phyloP scores from a whole-genome alignment of 176 grass and related monocot species.

The Musa schizocarpa region DNA sequence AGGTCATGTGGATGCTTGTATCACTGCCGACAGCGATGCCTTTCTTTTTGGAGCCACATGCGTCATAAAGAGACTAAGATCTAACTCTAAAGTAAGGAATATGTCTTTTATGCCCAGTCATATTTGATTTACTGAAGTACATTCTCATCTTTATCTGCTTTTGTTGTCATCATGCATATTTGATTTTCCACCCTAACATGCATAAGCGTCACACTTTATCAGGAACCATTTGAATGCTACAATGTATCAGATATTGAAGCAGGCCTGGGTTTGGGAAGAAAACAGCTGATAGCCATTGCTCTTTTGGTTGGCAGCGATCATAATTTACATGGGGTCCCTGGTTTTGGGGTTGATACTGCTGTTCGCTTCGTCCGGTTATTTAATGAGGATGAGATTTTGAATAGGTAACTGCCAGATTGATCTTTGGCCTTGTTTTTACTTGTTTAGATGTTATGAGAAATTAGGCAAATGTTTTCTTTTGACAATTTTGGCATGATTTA shows the following conservation, averaged over 20 bases:
- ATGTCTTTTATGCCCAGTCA: constrained; percentile 1
- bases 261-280: constrained; percentile 80
- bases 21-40: constrained; percentile 86
- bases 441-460: constrained; percentile 5
- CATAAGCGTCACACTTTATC: constrained; percentile 4
- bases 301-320: constrained; percentile 81
- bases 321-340: constrained; percentile 64
- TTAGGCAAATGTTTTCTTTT: constrained; percentile 6
- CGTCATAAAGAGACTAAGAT: constrained; percentile 61
- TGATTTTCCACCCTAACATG: too few species aligned
- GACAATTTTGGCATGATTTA: constrained; percentile 17
- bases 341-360: constrained; percentile 75
- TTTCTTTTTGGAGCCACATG: constrained; percentile 92
- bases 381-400: constrained; percentile 55
- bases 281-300: constrained; percentile 85
- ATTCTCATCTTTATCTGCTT: background rate
- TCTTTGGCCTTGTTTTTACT: constrained; percentile 5
- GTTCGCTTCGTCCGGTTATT: constrained; percentile 66
- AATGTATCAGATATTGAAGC: constrained; percentile 73
- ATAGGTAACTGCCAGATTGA: constrained; percentile 40
- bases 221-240: constrained; percentile 99
- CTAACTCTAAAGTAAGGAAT: constrained; percentile 68
- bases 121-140: background rate
- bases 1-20: constrained; percentile 83
- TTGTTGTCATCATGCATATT: background rate